Conservation (phyloP, 306 rosid species). For the Glycine soja region DNA sequence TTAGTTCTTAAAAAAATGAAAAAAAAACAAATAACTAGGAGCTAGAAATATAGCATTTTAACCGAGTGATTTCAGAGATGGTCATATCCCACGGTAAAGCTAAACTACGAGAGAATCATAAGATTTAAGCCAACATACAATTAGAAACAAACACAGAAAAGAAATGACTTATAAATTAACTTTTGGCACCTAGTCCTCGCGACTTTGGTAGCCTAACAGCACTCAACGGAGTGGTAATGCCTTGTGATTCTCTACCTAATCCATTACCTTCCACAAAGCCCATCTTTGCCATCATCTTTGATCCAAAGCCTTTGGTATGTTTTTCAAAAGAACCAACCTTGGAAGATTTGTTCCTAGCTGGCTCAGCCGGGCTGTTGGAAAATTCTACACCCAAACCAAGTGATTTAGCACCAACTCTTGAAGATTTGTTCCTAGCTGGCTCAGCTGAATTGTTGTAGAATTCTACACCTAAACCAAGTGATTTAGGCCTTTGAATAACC, state of each 20-base stretch:
- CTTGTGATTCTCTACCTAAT: conserved; percentile 81
- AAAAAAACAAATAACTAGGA: neutral
- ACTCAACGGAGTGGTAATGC: conserved; percentile 72
- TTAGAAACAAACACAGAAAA: conserved; percentile 10
- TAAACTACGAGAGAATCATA: conserved; percentile 18
- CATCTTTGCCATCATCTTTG: conserved; percentile 96
- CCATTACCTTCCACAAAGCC: conserved; percentile 90
- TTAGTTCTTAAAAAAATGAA: neutral
- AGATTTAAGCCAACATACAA: neutral
- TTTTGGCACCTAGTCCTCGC: conserved; percentile 81
- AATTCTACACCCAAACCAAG: conserved; percentile 87
- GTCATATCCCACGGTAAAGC: conserved; percentile 23
- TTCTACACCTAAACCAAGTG: conserved; percentile 89
- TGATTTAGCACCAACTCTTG: conserved; percentile 68
- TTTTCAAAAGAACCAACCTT: conserved; percentile 75
- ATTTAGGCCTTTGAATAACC: conserved; percentile 84
- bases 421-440: conserved; percentile 45
- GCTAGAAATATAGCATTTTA: neutral
- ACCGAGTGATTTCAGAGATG: conserved; percentile 19
- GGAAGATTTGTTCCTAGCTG: conserved; percentile 42
- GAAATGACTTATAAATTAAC: conserved; percentile 40
- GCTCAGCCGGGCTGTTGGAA: conserved; percentile 45
- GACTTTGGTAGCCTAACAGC: conserved; percentile 79
- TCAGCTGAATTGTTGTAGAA: conserved; percentile 55
- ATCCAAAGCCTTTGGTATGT: conserved; percentile 91